These are phyloP conservation scores for Staphylotrichum tortipilum DNA, from an alignment of 495 filamentous ascomycete species.

Conservation along the genomic window DNA sequence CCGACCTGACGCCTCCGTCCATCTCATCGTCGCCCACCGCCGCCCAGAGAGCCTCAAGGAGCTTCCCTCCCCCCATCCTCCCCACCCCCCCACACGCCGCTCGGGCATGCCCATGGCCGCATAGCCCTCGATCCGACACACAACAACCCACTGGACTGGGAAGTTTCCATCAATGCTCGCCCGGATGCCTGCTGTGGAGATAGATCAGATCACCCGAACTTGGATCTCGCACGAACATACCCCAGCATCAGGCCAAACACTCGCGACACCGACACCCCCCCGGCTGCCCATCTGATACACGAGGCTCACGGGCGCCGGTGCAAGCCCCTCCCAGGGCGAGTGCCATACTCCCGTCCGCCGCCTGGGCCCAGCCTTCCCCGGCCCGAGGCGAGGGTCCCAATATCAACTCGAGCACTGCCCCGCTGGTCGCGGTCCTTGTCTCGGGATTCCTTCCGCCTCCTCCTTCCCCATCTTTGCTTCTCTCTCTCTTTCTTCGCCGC, in stretches of 20 bases:
- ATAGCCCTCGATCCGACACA: constrained; percentile 6
- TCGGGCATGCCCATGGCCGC: constrained; percentile 14
- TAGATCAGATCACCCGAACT: constrained; percentile 40
- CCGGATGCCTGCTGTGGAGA: constrained; percentile 39
- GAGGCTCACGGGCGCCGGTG: constrained; percentile 20
- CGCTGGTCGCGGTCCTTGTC: constrained; percentile 20
- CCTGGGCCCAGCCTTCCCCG: constrained; percentile 10
- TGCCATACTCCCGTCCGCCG: constrained; percentile 14
- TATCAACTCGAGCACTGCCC: constrained; percentile 35
- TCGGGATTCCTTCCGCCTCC: constrained; percentile 19
- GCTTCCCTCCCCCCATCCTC: background rate
- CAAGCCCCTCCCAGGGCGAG: constrained; percentile 23
- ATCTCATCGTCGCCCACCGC: too few species aligned
- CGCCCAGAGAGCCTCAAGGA: background rate
- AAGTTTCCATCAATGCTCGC: constrained; percentile 29
- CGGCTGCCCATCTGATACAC: constrained; percentile 34
- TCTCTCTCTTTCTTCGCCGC: constrained; percentile 28
- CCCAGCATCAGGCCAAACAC: constrained; percentile 31
- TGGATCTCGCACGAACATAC: constrained; percentile 35
- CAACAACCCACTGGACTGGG: constrained; percentile 5
- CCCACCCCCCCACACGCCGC: constrained; percentile 1
- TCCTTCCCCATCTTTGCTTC: too few species aligned
- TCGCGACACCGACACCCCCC: constrained; percentile 28
- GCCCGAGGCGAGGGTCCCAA: constrained; percentile 17
- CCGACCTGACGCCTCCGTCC: background rate